Evolutionary conservation across 2,329 filamentous ascomycete species (phyloP), one percentile per base, ranked within the genome.

Genomic region (Metarhizium robertsii): DNA sequence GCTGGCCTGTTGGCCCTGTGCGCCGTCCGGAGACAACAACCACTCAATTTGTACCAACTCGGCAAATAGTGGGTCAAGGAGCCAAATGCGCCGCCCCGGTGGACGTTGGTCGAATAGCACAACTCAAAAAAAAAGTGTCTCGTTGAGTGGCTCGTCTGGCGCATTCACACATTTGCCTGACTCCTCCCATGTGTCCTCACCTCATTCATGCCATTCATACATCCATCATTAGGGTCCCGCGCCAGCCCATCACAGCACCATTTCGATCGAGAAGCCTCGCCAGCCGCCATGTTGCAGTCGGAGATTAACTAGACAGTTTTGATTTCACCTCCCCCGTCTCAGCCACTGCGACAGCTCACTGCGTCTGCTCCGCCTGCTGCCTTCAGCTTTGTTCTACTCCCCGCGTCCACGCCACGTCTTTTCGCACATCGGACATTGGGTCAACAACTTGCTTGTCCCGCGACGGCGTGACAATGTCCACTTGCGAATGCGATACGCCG

Each of bases 401-500:
- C 52, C 49, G 49, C 49, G 42, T 49, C 32, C 38, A 34, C 40
- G 55, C 52, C 55, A 54, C 55, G 52, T 48, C 45, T 18, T 25
- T 30, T 42, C 18, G 46, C 32, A 51, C 34, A 14, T 52, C 10
- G 13, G 25, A 54, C 36, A 43, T 52, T n/a, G 55, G 32, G 16
- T 40, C 38, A 47, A 34, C 46, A 46, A 25, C 34, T 57, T 46
- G 36, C 16, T 25, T 16, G 36, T 53, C 52, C 50, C 52, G 56
- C 54, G 48, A 52, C 47, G 47, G 58, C 59, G 56, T 60, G 57
- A 66, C 58, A 55, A 66, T 65, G 64, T 63, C 59, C 55, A 55
- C 58, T 61, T 55, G 62, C 60, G 57, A 58, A 53, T 58, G 56
- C 60, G 61, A 60, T 56, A 57, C 55, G 55, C 55, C 57, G 51